These are phyloP conservation scores for Xylaria nigripes DNA, from an alignment of 495 filamentous ascomycete species.

Conservation along the genomic window DNA sequence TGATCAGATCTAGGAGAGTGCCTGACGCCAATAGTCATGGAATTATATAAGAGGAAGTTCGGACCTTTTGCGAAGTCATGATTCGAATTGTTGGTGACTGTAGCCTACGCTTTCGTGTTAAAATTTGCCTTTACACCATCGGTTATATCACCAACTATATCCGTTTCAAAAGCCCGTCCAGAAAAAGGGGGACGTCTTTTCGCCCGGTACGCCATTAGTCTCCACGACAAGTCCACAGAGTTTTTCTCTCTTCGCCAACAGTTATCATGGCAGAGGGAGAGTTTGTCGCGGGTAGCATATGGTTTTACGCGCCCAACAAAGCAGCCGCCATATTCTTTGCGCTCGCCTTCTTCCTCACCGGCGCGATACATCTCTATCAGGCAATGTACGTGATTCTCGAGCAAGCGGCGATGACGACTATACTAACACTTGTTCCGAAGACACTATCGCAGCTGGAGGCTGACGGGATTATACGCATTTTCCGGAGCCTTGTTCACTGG, in stretches of 20 bases:
- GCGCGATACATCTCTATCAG: conserved; percentile 52
- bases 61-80: no score
- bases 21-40: no score
- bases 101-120: no score
- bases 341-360: conserved; percentile 54
- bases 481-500: conserved; percentile 40
- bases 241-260: not conserved
- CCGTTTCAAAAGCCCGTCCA: not conserved
- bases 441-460: conserved; percentile 43
- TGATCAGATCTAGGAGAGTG: no score
- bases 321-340: conserved; percentile 61
- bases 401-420: not conserved
- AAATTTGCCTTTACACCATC: no score
- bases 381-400: conserved; percentile 42
- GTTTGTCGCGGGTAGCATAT: conserved; percentile 46
- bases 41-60: no score
- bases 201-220: no score
- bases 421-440: conserved; percentile 34
- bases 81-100: no score
- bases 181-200: no score
- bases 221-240: not conserved
- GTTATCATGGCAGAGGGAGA: conserved; percentile 30
- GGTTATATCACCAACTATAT: no score
- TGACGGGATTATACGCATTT: conserved; percentile 32
- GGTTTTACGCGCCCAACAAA: conserved; percentile 69